Evolutionary conservation across 495 filamentous ascomycete genomes (phyloP).

Genomic region (Aspergillus homomorphus): DNA sequence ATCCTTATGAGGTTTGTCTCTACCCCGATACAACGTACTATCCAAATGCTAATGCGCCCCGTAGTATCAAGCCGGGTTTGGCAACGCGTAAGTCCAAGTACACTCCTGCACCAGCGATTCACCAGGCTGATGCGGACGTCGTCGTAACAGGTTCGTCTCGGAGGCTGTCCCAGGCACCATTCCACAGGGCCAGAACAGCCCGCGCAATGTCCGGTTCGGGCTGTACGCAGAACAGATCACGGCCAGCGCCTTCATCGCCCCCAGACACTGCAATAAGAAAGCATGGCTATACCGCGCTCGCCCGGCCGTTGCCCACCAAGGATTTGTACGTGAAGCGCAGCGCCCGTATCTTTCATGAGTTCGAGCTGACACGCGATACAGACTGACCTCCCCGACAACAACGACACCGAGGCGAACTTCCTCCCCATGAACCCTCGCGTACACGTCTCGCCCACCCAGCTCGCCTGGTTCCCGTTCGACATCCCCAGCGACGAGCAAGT

Average conservation of each 20-base stretch:
- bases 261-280: constrained; percentile 47
- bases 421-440: constrained; percentile 50
- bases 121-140: constrained; percentile 29
- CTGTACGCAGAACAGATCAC: constrained; percentile 49
- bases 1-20: constrained; percentile 45
- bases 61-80: constrained; percentile 54
- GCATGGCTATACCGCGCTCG: constrained; percentile 48
- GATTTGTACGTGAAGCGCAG: constrained; percentile 36
- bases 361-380: constrained; percentile 15
- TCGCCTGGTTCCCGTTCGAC: constrained; percentile 49
- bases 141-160: constrained; percentile 39
- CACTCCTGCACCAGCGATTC: constrained; percentile 17
- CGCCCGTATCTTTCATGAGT: neutral
- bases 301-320: constrained; percentile 49
- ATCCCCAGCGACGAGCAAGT: constrained; percentile 36
- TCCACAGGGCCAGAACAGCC: constrained; percentile 47
- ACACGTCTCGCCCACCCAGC: constrained; percentile 58
- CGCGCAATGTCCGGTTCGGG: constrained; percentile 45
- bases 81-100: constrained; percentile 44
- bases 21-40: neutral
- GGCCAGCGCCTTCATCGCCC: constrained; percentile 46
- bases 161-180: constrained; percentile 51
- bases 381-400: constrained; percentile 49
- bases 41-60: constrained; percentile 18
- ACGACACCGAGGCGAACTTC: constrained; percentile 45